Evolutionary conservation across 805 yeast genomes (phyloP).

Genomic region (Zygotorulaspora danielsina): DNA sequence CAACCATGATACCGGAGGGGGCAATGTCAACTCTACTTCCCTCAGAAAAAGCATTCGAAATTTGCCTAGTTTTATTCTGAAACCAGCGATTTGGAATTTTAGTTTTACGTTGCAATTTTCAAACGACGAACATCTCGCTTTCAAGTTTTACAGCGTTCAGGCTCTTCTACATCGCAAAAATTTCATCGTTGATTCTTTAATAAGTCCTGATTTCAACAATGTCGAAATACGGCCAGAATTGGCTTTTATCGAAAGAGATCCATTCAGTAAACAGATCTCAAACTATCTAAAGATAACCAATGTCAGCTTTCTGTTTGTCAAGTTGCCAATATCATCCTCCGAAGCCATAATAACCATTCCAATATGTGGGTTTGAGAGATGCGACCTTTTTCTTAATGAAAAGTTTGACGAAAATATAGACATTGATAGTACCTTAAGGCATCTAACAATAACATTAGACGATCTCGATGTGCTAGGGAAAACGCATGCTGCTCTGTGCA

Average conservation of each 20-base stretch:
- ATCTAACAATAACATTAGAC: slow-evolving; percentile 24
- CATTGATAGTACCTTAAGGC: slow-evolving; percentile 29
- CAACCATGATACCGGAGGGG: not conserved
- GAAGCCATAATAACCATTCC: slow-evolving; percentile 20
- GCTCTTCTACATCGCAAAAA: slow-evolving; percentile 18
- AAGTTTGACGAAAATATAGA: slow-evolving; percentile 12
- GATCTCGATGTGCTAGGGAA: slow-evolving; percentile 22
- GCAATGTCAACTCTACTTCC: not conserved
- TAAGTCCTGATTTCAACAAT: slow-evolving; percentile 6
- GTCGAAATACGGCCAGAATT: slow-evolving; percentile 11
- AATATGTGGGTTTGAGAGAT: slow-evolving; percentile 30
- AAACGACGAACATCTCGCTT: slow-evolving; percentile 18
- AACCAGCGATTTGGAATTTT: slow-evolving; percentile 26
- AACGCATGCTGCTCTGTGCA: slow-evolving; percentile 9
- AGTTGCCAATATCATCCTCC: slow-evolving; percentile 8
- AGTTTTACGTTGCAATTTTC: slow-evolving; percentile 24
- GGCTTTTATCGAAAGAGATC: slow-evolving; percentile 12
- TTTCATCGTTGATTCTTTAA: slow-evolving; percentile 2
- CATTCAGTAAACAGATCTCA: slow-evolving; percentile 15
- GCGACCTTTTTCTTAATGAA: slow-evolving; percentile 26
- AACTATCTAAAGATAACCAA: slow-evolving; percentile 27
- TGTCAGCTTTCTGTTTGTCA: slow-evolving; percentile 20
- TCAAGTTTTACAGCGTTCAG: slow-evolving; percentile 25
- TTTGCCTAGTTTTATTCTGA: slow-evolving; percentile 24
- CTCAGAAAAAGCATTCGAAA: slow-evolving; percentile 5